These are phyloP conservation scores for Geotrichum europaeum DNA, from an alignment of 1,139 yeast species.

Conservation along the genomic window DNA sequence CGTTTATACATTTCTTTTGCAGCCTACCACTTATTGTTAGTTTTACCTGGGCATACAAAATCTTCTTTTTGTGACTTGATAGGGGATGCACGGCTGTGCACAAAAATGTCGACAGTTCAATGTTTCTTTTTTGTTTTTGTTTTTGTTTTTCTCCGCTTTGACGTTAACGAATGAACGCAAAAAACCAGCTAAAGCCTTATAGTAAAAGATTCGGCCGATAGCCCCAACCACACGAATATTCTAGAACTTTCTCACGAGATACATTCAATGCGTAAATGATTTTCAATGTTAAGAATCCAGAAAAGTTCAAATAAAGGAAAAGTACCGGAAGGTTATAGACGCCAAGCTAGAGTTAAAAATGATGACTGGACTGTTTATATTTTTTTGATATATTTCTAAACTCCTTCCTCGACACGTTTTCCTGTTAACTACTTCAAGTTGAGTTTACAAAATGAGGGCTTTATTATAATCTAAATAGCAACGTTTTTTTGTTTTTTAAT, in stretches of 20 bases:
- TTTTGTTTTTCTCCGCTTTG: background rate
- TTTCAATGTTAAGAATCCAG: no score
- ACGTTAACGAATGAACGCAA: no score
- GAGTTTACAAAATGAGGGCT: no score
- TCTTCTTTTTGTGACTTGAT: background rate
- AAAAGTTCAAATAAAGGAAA: no score
- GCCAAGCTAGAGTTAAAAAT: no score
- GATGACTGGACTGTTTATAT: no score
- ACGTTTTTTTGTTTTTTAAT: no score
- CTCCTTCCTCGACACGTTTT: no score
- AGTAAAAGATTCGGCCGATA: background rate
- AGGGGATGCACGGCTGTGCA: background rate
- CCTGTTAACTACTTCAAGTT: no score
- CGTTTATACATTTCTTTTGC: background rate
- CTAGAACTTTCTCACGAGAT: background rate
- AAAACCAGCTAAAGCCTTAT: background rate
- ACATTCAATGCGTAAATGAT: background rate
- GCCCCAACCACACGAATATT: background rate
- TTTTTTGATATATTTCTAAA: no score
- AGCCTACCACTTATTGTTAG: background rate
- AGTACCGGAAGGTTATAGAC: no score
- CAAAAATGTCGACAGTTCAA: background rate
- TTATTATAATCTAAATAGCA: no score
- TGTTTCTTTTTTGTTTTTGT: background rate
- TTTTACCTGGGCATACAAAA: background rate